Evolutionary conservation across 176 grass and related monocot species (phyloP).

Genomic region (Aegilops speltoides): DNA sequence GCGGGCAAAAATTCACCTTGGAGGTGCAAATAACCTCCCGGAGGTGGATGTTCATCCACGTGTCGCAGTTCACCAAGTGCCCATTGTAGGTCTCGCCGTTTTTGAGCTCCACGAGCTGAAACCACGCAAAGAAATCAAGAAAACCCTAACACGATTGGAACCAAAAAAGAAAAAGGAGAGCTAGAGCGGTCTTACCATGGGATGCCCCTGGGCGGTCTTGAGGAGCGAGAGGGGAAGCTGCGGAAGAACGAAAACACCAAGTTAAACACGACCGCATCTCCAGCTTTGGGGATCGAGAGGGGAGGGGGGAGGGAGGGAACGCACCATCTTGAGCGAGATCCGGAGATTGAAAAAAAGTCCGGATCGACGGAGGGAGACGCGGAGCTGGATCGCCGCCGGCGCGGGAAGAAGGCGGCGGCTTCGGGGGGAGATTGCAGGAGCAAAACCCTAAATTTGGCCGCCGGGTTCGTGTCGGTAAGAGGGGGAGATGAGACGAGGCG

Average conservation of each 20-base stretch:
- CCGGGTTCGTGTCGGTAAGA: not conserved
- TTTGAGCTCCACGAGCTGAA: conserved; percentile 94
- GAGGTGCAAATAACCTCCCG: conserved; percentile 99
- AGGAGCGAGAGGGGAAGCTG: conserved; percentile 97
- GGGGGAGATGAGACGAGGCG: not conserved
- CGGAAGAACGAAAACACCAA: conserved; percentile 17
- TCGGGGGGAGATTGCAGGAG: not conserved
- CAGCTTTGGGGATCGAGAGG: conserved; percentile 18
- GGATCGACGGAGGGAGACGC: not conserved
- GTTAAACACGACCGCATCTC: conserved; percentile 30
- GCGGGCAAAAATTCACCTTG: conserved; percentile 53
- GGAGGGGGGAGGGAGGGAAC: not conserved
- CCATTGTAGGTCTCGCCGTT: conserved; percentile 99
- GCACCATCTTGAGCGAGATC: conserved; percentile 47
- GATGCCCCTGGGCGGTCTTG: conserved; percentile 99
- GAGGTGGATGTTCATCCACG: conserved; percentile 99
- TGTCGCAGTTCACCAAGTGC: conserved; percentile 98
- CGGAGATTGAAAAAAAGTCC: not conserved
- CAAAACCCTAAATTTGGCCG: conserved; percentile 41
- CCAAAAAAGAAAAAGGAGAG: not conserved
- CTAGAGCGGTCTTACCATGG: conserved; percentile 62
- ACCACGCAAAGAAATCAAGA: not conserved
- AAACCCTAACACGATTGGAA: not conserved
- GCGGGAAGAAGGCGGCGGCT: not conserved
- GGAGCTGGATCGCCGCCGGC: not conserved